Evolutionary conservation across 2,329 filamentous ascomycete genomes (phyloP).

Genomic region (Ascochyta koolunga): DNA sequence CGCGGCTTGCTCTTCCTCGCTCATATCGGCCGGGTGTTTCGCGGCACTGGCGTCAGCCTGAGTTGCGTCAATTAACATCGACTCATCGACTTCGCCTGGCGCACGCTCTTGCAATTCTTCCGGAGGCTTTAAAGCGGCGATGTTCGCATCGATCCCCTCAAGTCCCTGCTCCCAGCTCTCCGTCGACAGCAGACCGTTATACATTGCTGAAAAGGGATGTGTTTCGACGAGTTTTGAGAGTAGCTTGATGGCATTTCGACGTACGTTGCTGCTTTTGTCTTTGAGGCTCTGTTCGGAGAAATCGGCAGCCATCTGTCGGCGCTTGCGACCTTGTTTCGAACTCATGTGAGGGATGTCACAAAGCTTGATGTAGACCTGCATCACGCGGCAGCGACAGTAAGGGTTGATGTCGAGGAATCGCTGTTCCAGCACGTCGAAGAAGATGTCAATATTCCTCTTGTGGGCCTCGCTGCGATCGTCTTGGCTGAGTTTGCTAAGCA

Average conservation of each 20-base stretch:
- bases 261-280: slow-evolving; percentile 97
- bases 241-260: slow-evolving; percentile 92
- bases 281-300: slow-evolving; percentile 87
- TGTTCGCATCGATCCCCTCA: slow-evolving; percentile 80
- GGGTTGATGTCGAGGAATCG: slow-evolving; percentile 96
- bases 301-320: slow-evolving; percentile 84
- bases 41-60: slow-evolving; percentile 62
- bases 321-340: slow-evolving; percentile 65
- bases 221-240: slow-evolving; percentile 87
- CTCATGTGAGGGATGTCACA: slow-evolving; percentile 92
- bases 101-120: slow-evolving; percentile 72
- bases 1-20: slow-evolving; percentile 76
- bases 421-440: slow-evolving; percentile 96
- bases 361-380: slow-evolving; percentile 91
- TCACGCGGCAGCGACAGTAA: slow-evolving; percentile 87
- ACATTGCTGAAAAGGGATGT: slow-evolving; percentile 74
- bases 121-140: slow-evolving; percentile 81
- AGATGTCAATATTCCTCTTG: slow-evolving; percentile 93
- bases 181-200: slow-evolving; percentile 77
- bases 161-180: slow-evolving; percentile 86
- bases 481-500: slow-evolving; percentile 83
- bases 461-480: slow-evolving; percentile 85
- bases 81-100: slow-evolving; percentile 73
- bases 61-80: slow-evolving; percentile 86
- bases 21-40: slow-evolving; percentile 70